phyloP scores from a whole-genome alignment of 441 rosid species.

The Arabidopsis hybrid region DNA sequence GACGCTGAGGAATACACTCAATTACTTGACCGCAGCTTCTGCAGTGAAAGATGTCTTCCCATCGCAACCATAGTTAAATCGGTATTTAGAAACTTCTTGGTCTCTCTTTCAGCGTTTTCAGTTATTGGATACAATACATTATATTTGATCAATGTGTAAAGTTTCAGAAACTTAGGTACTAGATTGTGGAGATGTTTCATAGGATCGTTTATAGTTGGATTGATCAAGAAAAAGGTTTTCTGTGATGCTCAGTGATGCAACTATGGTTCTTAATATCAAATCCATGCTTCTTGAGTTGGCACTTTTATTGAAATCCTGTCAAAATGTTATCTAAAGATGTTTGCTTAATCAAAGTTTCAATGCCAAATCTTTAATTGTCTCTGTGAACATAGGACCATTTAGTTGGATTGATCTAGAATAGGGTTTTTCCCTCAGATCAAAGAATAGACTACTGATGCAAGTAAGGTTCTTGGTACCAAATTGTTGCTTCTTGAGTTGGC shows the following conservation, averaged over 20 bases:
- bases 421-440: not conserved
- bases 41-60: slow-evolving; percentile 98
- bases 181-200: slow-evolving; percentile 31
- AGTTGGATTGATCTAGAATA: not conserved
- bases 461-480: slow-evolving; percentile 9
- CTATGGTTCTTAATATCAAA: slow-evolving; percentile 3
- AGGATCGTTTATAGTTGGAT: slow-evolving; percentile 33
- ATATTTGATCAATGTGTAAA: slow-evolving; percentile 33
- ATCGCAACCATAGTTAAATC: slow-evolving; percentile 45
- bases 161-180: slow-evolving; percentile 31
- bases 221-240: slow-evolving; percentile 9
- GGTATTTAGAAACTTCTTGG: slow-evolving; percentile 8
- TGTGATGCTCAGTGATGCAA: slow-evolving; percentile 7
- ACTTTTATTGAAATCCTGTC: not conserved
- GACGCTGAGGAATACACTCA: slow-evolving; percentile 86
- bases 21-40: slow-evolving; percentile 85
- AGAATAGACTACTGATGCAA: not conserved
- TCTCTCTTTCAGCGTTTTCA: slow-evolving; percentile 10
- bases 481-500: slow-evolving; percentile 1
- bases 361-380: not conserved
- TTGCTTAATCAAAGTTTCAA: not conserved
- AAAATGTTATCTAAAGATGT: not conserved
- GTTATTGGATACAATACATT: slow-evolving; percentile 28
- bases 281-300: not conserved
- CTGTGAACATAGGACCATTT: not conserved